These are phyloP conservation scores for Teunomyces pallodes DNA, from an alignment of 805 yeast genomes.

Conservation along the genomic window DNA sequence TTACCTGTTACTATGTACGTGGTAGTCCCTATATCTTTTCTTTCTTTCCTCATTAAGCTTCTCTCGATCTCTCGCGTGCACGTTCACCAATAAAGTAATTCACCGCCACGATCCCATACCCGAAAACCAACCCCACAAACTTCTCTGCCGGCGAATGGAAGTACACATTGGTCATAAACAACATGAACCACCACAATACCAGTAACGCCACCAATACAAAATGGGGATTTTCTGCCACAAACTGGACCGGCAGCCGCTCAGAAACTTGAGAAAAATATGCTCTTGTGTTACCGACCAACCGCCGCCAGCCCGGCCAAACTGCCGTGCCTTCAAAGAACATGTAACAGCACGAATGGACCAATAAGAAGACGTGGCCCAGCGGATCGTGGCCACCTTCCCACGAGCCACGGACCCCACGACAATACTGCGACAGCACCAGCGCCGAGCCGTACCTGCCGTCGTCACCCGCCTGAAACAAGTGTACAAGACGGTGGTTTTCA, in stretches of 20 bases:
- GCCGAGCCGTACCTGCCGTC: not conserved
- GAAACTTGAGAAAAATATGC: not conserved
- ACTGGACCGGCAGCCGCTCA: constrained; percentile 3
- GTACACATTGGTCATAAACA: constrained; percentile 75
- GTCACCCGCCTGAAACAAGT: constrained; percentile 11
- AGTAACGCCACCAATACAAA: constrained; percentile 24
- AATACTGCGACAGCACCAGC: constrained; percentile 29
- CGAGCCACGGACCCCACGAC: constrained; percentile 47
- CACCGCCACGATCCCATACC: constrained; percentile 50
- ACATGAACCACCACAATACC: constrained; percentile 80
- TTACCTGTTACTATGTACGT: no score
- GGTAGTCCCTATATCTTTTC: no score
- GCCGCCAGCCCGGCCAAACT: constrained; percentile 29
- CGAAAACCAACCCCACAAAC: constrained; percentile 64
- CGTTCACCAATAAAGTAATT: constrained; percentile 25
- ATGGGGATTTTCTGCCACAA: constrained; percentile 23
- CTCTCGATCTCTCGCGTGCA: constrained; percentile 25
- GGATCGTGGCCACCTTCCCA: constrained; percentile 96
- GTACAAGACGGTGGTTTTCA: not conserved
- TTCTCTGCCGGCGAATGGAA: constrained; percentile 84
- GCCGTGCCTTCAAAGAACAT: constrained; percentile 61
- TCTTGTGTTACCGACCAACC: not conserved
- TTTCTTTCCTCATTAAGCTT: not conserved
- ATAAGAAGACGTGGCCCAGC: constrained; percentile 85
- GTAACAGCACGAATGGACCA: constrained; percentile 64